Evolutionary conservation across 768 basidiomycete species (phyloP).

Genomic region (Xerocomus potaroensis): DNA sequence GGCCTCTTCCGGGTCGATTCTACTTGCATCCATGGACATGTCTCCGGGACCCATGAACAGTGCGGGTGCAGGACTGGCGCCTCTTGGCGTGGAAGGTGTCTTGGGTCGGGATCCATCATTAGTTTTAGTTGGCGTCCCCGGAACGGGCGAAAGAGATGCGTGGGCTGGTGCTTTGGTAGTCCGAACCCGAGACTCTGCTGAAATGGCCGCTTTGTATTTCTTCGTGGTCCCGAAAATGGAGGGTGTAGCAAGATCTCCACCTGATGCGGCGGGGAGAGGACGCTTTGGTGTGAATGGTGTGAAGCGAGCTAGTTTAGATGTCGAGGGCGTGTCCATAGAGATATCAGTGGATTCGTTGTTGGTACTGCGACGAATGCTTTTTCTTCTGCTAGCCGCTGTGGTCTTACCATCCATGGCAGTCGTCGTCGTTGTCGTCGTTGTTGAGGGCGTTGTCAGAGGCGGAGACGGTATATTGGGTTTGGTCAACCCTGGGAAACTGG

Average conservation of each 20-base stretch:
- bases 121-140: constrained; percentile 53
- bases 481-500: constrained; percentile 31
- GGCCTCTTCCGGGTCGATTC: constrained; percentile 70
- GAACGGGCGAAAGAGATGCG: constrained; percentile 40
- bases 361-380: not conserved
- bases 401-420: not conserved
- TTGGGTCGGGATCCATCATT: constrained; percentile 41
- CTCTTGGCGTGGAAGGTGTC: constrained; percentile 52
- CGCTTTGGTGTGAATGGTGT: constrained; percentile 56
- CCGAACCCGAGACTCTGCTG: constrained; percentile 37
- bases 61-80: constrained; percentile 42
- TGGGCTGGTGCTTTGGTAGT: constrained; percentile 27
- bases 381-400: not conserved
- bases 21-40: constrained; percentile 63
- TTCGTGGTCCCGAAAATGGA: constrained; percentile 45
- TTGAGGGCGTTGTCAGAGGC: not conserved
- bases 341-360: constrained; percentile 1
- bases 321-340: constrained; percentile 22
- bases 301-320: constrained; percentile 37
- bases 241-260: constrained; percentile 34
- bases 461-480: constrained; percentile 7
- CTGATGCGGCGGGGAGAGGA: constrained; percentile 37
- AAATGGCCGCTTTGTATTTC: constrained; percentile 66
- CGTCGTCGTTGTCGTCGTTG: not conserved
- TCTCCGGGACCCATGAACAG: constrained; percentile 50